Base-by-base conservation (phyloP, 2,329 filamentous ascomycete genomes). In the Furcasterigmium furcatum region DNA sequence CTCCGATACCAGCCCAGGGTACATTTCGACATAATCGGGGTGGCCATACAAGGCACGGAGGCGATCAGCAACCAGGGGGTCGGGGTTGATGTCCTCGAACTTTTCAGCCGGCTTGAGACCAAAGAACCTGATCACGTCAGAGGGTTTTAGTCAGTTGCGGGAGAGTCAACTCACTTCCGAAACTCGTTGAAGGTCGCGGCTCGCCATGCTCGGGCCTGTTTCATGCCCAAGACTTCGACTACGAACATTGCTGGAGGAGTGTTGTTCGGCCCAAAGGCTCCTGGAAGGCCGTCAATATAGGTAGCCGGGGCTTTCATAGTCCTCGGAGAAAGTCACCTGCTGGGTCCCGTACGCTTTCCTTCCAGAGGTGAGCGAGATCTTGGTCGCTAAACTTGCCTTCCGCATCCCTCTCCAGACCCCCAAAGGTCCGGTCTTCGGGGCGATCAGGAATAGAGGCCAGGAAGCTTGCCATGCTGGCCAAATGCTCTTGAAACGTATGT, bases 151-250 rank as follows among this genome's bases (percentile, higher is more conserved):
- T n/a, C n/a, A n/a, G n/a, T n/a, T n/a, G n/a, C n/a, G n/a, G n/a
- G n/a, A n/a, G n/a, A 14, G 3, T 9, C 13, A 12, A 9, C 25
- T 29, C 10, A 41, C 50, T 80, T 74, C 39, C 80, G 69, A 63
- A 84, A 83, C 59, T 84, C 81, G 49, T 85, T 84, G 45, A 85
- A 64, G 0, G 77, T 77, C 4, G 74, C 77, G 6, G 79, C 63
- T 40, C 77, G 74, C 80, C 80, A 84, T 16, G 71, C 65, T 25
- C 81, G 70, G 1, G 77, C 69, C 54, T 82, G 79, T 47, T 76
- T 65, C 44, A 84, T 84, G 36, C 79, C 80, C 6, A 84, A 65
- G 8, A 84, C 74, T 50, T 83, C 80, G 7, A 84, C 72, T 2
- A 73, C 72, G 45, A 73, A 72, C 52, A 84, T 65, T 4, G 74